These are phyloP conservation scores for Spiraea crenata DNA, from an alignment of 331 rosid genomes.

Conservation along the genomic window DNA sequence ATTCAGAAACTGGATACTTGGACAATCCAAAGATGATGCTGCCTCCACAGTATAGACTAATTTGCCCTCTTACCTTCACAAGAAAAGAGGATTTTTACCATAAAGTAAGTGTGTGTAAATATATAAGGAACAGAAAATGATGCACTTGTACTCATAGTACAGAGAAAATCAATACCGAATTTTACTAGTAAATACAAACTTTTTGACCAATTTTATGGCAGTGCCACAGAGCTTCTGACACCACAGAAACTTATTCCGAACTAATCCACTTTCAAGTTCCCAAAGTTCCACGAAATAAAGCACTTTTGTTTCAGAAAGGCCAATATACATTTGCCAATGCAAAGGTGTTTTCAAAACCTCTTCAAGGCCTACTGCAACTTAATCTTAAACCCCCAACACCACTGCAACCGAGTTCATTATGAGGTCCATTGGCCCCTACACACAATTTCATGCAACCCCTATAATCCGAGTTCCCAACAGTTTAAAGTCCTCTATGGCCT, in stretches of 20 bases:
- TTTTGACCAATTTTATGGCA: neutral
- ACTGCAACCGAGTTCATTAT: too few relatives aligned
- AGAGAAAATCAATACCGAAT: neutral
- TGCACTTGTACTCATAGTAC: neutral
- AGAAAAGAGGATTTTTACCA: constrained; percentile 24
- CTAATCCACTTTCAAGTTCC: neutral
- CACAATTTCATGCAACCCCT: neutral
- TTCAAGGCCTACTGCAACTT: neutral
- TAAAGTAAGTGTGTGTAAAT: constrained; percentile 1
- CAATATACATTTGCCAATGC: neutral
- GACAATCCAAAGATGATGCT: constrained; percentile 94
- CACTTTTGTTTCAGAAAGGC: neutral
- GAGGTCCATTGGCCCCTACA: neutral
- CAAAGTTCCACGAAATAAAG: neutral
- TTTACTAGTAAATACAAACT: neutral
- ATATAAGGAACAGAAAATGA: neutral
- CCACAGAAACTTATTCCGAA: neutral
- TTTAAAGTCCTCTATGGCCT: neutral
- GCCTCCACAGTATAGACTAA: constrained; percentile 81
- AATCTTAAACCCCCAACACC: too few relatives aligned
- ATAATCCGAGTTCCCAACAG: neutral
- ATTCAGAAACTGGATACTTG: constrained; percentile 87
- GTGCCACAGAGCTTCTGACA: neutral
- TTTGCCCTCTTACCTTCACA: constrained; percentile 95
- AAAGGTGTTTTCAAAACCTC: neutral